Percentiles rank a stretch among this genome's conserved stretches.
These are phyloP conservation scores for Pseudoturritis turrita DNA, from an alignment of 345 rosid species.

Conservation along the genomic window DNA sequence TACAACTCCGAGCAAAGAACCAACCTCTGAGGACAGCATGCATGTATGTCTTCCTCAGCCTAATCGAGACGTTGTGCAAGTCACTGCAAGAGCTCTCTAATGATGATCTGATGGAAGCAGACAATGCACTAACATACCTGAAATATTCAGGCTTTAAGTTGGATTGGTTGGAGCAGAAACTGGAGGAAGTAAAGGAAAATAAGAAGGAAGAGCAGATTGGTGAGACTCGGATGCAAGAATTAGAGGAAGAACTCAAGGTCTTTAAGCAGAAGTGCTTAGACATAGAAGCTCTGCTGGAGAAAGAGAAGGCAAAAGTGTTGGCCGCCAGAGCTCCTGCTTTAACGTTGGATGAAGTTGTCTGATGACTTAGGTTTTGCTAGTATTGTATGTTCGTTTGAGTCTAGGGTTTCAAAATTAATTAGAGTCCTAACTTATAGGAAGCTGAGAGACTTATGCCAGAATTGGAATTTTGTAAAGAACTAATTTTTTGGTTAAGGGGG, in stretches of 20 bases:
- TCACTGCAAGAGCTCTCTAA: not conserved
- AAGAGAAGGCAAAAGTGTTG: not conserved
- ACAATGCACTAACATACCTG: not conserved
- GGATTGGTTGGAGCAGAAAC: constrained; percentile 6
- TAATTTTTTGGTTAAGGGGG: not conserved
- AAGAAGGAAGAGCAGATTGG: not conserved
- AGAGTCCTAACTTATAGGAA: not conserved
- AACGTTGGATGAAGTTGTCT: not conserved
- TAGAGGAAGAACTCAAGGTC: not conserved
- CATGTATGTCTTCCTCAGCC: not conserved
- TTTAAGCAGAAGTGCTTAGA: not conserved
- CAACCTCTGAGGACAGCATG: not conserved
- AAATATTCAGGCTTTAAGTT: not conserved
- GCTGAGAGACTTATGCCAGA: not conserved
- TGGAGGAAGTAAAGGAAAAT: not conserved
- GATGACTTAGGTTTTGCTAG: not conserved
- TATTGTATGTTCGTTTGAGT: too few species aligned
- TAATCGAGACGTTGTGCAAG: not conserved
- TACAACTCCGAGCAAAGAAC: not conserved
- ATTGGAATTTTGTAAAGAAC: not conserved
- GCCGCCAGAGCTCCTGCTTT: not conserved
- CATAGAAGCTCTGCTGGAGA: not conserved
- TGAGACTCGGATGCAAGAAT: not conserved
- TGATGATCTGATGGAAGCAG: not conserved
- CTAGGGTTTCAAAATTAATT: too few species aligned